A percentile compares a stretch with the other conserved stretches of the same genome.
These are phyloP conservation scores for Ophiostoma angusticollis DNA, from an alignment of 2,329 filamentous ascomycete species.

Conservation along the genomic window DNA sequence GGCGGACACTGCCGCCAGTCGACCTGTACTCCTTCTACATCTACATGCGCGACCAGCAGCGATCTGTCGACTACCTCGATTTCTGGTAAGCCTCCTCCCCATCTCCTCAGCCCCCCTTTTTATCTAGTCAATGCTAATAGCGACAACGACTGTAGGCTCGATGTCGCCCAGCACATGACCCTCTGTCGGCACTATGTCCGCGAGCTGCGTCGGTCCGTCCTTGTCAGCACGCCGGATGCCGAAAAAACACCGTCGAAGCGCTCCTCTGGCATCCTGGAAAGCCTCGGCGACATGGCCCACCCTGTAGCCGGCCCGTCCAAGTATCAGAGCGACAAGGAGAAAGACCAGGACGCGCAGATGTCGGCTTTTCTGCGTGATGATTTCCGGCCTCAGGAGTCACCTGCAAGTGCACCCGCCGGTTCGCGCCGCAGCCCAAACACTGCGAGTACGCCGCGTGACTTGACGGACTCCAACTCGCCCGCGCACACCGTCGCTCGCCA, in stretches of 20 bases:
- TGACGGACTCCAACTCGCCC: slow-evolving; percentile 68
- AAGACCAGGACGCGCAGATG: slow-evolving; percentile 75
- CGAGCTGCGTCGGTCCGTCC: slow-evolving; percentile 81
- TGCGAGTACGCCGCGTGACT: slow-evolving; percentile 47
- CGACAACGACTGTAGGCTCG: slow-evolving; percentile 60
- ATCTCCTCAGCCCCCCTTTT: slow-evolving; percentile 2
- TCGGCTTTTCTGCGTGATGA: slow-evolving; percentile 76
- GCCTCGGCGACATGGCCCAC: slow-evolving; percentile 52
- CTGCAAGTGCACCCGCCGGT: slow-evolving; percentile 29
- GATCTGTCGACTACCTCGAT: slow-evolving; percentile 93
- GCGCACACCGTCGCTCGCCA: slow-evolving; percentile 73
- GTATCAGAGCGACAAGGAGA: slow-evolving; percentile 57
- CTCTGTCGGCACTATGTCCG: slow-evolving; percentile 94
- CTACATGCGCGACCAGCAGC: slow-evolving; percentile 97
- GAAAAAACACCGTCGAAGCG: slow-evolving; percentile 68
- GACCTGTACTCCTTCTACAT: slow-evolving; percentile 99
- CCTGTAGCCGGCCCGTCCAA: slow-evolving; percentile 47
- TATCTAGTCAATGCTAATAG: slow-evolving; percentile 9
- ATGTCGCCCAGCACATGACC: slow-evolving; percentile 98
- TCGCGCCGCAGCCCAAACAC: slow-evolving; percentile 33
- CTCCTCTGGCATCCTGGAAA: slow-evolving; percentile 68
- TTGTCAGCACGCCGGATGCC: slow-evolving; percentile 83
- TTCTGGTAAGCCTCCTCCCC: slow-evolving; percentile 62
- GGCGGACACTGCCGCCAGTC: slow-evolving; percentile 86
- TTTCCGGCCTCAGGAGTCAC: slow-evolving; percentile 41